These are phyloP conservation scores for Lactarius hatsudake DNA, from an alignment of 768 basidiomycete species.

Conservation along the genomic window DNA sequence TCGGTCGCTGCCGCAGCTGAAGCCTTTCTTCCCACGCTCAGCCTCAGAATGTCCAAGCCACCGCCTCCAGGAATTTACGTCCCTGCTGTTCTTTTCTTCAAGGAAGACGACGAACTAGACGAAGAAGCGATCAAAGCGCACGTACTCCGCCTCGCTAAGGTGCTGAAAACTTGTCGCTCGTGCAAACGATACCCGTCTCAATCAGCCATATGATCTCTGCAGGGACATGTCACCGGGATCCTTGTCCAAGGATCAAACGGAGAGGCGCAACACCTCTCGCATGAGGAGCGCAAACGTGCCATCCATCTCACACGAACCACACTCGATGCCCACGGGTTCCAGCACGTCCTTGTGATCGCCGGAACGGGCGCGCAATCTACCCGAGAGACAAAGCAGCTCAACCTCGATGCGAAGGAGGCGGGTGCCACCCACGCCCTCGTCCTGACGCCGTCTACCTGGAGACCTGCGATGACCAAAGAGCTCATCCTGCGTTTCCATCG, in stretches of 20 bases:
- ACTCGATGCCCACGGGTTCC: conserved; percentile 68
- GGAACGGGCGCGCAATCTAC: conserved; percentile 84
- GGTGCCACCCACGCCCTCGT: conserved; percentile 82
- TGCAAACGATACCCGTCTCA: background rate
- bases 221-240: conserved; percentile 74
- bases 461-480: conserved; percentile 57
- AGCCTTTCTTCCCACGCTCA: conserved; percentile 10
- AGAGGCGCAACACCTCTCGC: conserved; percentile 73
- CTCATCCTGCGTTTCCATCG: conserved; percentile 65
- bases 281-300: conserved; percentile 62
- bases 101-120: conserved; percentile 69
- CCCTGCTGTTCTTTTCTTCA: conserved; percentile 74
- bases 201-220: conserved; percentile 15
- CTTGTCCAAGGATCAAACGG: conserved; percentile 74
- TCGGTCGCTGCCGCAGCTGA: background rate
- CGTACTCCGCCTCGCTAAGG: conserved; percentile 69
- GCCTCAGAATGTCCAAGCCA: conserved; percentile 31
- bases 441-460: conserved; percentile 71
- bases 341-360: conserved; percentile 66
- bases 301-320: conserved; percentile 67
- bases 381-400: conserved; percentile 68
- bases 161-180: conserved; percentile 31
- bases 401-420: conserved; percentile 70
- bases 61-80: conserved; percentile 73
- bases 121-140: conserved; percentile 63